A percentile compares a stretch with the other conserved stretches of the same genome.
Evolutionary conservation across 345 rosid species (phyloP).

Genomic region (Noccaea bulbosa): DNA sequence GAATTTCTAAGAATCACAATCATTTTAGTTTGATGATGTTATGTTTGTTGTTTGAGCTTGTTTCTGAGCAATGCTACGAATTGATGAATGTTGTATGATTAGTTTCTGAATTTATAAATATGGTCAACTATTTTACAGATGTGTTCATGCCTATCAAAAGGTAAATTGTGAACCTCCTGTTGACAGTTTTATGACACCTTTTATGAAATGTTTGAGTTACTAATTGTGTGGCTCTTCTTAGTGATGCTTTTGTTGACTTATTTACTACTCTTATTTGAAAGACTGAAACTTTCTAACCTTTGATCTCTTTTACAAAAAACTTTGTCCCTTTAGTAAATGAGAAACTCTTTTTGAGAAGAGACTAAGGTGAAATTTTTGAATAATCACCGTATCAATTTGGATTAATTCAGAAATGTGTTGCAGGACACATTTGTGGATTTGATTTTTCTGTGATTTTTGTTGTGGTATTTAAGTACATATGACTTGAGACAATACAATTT

Average conservation of each 20-base stretch:
- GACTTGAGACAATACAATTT: not conserved
- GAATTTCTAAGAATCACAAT: too few species aligned
- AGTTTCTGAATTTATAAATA: too few species aligned
- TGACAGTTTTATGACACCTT: too few species aligned
- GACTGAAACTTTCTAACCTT: not conserved
- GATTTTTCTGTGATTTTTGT: not conserved
- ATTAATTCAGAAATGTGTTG: not conserved
- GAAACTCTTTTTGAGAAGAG: slow-evolving; percentile 4
- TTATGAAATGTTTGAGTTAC: too few species aligned
- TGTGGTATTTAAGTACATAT: not conserved
- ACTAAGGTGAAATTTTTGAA: not conserved
- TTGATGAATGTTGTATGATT: not conserved
- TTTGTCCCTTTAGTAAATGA: slow-evolving; percentile 9
- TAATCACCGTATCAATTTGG: not conserved
- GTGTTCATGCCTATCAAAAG: too few species aligned
- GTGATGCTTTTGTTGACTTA: too few species aligned
- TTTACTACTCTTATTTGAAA: not conserved
- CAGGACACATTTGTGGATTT: not conserved
- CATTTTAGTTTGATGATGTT: too few species aligned
- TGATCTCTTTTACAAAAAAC: not conserved
- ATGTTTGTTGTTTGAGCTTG: too few species aligned
- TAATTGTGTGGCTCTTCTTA: too few species aligned
- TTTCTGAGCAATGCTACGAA: too few species aligned
- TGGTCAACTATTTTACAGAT: too few species aligned
- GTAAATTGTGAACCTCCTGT: too few species aligned